Conservation (phyloP, 371 early-diverging fungal species). For the Mucor piriformis region DNA sequence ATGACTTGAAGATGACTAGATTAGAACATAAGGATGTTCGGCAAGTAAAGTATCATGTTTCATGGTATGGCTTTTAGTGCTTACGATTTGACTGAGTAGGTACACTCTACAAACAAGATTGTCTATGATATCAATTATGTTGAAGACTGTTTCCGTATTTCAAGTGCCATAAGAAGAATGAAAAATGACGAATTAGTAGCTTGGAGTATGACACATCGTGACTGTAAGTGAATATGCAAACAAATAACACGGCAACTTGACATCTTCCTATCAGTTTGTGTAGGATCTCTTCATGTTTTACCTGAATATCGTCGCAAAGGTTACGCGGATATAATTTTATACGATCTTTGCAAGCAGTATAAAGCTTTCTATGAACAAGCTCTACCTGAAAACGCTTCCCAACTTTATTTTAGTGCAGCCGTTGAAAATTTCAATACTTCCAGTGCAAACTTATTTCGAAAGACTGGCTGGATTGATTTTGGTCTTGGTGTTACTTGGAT, state of each 20-base stretch:
- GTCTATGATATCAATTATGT: slow-evolving; percentile 4
- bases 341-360: slow-evolving; percentile 4
- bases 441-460: slow-evolving; percentile 8
- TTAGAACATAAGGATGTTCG: background rate
- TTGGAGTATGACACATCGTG: slow-evolving; percentile 19
- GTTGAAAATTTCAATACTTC: slow-evolving; percentile 11
- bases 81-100: background rate
- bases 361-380: background rate
- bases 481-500: background rate
- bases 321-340: slow-evolving; percentile 6
- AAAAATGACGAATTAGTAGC: slow-evolving; percentile 13
- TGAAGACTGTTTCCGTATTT: slow-evolving; percentile 3
- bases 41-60: background rate
- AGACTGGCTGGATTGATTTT: slow-evolving; percentile 7
- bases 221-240: slow-evolving; percentile 7
- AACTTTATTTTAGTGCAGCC: slow-evolving; percentile 7
- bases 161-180: slow-evolving; percentile 3
- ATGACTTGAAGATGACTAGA: background rate
- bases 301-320: slow-evolving; percentile 10
- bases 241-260: background rate
- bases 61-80: background rate
- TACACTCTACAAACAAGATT: slow-evolving; percentile 1
- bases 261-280: background rate
- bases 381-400: background rate
- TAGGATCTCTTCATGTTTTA: slow-evolving; percentile 20